A percentile compares a stretch with the other conserved stretches of the same genome.
Conservation (phyloP, 129 eudicot genomes). For the Centrapalus pauciflorus region DNA sequence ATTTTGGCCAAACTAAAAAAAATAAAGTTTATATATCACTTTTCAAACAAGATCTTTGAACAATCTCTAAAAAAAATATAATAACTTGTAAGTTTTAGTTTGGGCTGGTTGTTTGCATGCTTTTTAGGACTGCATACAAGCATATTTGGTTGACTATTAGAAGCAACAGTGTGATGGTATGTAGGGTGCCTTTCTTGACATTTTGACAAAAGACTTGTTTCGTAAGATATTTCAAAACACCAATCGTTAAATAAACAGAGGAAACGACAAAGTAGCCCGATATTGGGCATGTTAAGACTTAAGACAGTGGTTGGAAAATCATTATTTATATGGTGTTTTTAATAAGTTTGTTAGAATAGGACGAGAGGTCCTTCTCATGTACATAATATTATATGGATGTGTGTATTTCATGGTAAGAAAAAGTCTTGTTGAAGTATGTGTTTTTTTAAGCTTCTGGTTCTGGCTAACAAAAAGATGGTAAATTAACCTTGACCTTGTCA, state of each 20-base stretch:
- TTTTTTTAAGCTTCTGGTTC: conserved; percentile 15
- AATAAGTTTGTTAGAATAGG: conserved; percentile 11
- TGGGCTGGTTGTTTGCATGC: no score
- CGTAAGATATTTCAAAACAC: background rate
- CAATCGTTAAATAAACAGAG: conserved; percentile 15
- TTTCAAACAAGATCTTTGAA: no score
- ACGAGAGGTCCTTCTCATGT: conserved; percentile 18
- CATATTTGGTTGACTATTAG: background rate
- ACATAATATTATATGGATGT: conserved; percentile 8
- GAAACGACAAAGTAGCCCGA: conserved; percentile 24
- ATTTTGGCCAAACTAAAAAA: no score
- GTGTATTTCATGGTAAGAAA: conserved; percentile 15
- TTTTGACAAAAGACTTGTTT: conserved; percentile 11
- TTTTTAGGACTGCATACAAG: no score
- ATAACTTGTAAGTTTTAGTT: no score
- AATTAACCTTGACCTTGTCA: conserved; percentile 20
- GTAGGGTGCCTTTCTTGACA: conserved; percentile 14
- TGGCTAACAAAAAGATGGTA: background rate
- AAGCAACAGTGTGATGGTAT: background rate
- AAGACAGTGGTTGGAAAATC: background rate
- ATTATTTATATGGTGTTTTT: conserved; percentile 2
- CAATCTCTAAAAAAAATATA: no score
- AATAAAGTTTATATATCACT: no score
- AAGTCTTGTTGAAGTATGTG: conserved; percentile 12
- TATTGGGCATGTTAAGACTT: conserved; percentile 17